These are phyloP conservation scores for Aurantiochytrium sp. DNA, from an alignment of 108 stramenopile genomes.

Conservation along the genomic window DNA sequence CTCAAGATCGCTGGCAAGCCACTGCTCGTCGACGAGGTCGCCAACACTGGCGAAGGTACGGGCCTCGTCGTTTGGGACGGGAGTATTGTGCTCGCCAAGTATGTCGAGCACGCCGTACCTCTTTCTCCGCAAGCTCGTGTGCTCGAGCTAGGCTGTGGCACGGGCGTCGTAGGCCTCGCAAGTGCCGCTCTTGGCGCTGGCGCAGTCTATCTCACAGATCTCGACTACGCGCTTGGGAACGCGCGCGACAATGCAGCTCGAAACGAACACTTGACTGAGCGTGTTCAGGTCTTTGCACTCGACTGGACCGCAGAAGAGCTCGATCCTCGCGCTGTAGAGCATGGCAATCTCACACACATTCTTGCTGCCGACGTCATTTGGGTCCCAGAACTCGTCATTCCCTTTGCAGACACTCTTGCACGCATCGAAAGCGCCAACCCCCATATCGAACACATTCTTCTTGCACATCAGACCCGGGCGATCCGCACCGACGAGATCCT, in stretches of 20 bases:
- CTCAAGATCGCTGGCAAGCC: not conserved
- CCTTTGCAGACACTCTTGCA: not conserved
- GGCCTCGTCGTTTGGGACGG: constrained; percentile 21
- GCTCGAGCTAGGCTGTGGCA: constrained; percentile 9
- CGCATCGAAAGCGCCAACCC: not conserved
- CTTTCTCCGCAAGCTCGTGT: not conserved
- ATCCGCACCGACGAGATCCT: not conserved
- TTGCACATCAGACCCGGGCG: not conserved
- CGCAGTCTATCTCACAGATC: not conserved
- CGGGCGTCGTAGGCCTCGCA: not conserved
- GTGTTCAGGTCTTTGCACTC: not conserved
- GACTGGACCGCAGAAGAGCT: not conserved
- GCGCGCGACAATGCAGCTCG: not conserved
- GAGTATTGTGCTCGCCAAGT: constrained; percentile 12
- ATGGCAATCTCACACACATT: not conserved
- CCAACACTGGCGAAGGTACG: not conserved
- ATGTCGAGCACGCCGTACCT: not conserved
- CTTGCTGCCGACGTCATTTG: constrained; percentile 14
- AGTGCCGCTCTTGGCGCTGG: not conserved
- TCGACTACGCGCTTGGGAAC: not conserved
- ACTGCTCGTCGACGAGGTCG: not conserved
- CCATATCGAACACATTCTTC: not conserved
- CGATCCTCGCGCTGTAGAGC: not conserved
- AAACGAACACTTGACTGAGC: not conserved
- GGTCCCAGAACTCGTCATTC: not conserved